Base-by-base conservation (phyloP, 495 filamentous ascomycete species). In the Viridothelium virens region DNA sequence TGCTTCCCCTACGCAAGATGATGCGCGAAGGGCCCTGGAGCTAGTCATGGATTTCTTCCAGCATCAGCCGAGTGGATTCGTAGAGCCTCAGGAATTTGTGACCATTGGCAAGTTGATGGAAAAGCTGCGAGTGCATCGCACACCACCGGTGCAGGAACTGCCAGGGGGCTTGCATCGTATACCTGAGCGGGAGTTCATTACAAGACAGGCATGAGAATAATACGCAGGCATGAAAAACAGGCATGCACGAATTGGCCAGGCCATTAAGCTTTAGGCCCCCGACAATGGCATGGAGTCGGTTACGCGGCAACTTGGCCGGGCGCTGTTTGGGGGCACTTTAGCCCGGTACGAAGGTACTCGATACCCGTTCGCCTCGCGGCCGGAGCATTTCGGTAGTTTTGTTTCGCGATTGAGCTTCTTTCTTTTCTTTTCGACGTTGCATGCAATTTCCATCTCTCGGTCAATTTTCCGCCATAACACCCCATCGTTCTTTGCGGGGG, bases 81-180 rank as follows among this genome's bases (percentile, higher is more conserved):
- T 90, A 50, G 88, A 92, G 71, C 87, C 91, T 38, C 86, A 91
- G 73, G 94, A 97, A 68, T 95, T 89, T 74, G 69, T 91, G 63
- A 86, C 86, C 39, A 88, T 98, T 62, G 84, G 89, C 7, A 92
- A 91, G 70, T 77, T 97, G 70, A 92, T 92, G 74, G 89, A 96
- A 75, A 91, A 92, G 73, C 82, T 97, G n/a, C 86, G 88, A 68
- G 75, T 94, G 34, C 85, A 87, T 59, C 53, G 53, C 53, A 59
- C 53, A 18, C 53, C 53, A 7, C 31, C 53, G 25, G 31, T 59
- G n/a, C 53, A 67, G 47, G 67, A 65, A 25, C 75, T 89, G 16
- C 83, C 89, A 34, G 88, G 89, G 2, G 87, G 88, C 0, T 78
- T 93, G 61, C 83, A 87, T 65, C 80, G 84, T 31, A 90, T 92